These are phyloP conservation scores for Fraxinus sp. DNA, from an alignment of 305 asterid species.

Conservation along the genomic window DNA sequence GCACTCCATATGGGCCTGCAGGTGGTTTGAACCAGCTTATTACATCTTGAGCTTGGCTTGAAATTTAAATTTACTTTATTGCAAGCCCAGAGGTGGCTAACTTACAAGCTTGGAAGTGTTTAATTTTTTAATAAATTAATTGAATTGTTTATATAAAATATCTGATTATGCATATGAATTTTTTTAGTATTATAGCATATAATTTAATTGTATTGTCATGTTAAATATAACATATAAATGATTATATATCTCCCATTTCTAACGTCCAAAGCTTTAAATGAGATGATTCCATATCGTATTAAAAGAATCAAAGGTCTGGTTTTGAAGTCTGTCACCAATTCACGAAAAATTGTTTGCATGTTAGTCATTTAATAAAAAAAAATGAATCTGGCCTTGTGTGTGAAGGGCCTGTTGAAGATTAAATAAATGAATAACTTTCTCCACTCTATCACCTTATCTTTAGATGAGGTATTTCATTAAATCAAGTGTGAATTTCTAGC, in stretches of 20 bases:
- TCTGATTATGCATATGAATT: not conserved
- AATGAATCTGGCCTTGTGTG: not conserved
- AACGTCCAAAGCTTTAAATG: not conserved
- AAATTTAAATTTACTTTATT: not conserved
- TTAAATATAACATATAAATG: not conserved
- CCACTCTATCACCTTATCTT: not conserved
- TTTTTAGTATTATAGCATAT: not conserved
- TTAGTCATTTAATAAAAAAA: not conserved
- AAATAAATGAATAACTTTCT: not conserved
- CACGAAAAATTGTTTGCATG: not conserved
- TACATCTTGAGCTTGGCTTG: not conserved
- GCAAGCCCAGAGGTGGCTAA: not conserved
- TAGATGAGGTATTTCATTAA: not conserved
- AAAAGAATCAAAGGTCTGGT: not conserved
- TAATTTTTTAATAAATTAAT: not conserved
- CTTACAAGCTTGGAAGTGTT: not conserved
- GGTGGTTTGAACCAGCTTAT: not conserved
- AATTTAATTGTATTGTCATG: not conserved
- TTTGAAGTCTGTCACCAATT: not conserved
- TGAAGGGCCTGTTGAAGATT: not conserved
- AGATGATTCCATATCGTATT: not conserved
- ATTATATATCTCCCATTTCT: not conserved
- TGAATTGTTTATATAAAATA: not conserved
- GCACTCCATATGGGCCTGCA: not conserved
- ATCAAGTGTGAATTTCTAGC: not conserved